Conservation (phyloP, 805 yeast species). For the Lipomyces lipofer region DNA sequence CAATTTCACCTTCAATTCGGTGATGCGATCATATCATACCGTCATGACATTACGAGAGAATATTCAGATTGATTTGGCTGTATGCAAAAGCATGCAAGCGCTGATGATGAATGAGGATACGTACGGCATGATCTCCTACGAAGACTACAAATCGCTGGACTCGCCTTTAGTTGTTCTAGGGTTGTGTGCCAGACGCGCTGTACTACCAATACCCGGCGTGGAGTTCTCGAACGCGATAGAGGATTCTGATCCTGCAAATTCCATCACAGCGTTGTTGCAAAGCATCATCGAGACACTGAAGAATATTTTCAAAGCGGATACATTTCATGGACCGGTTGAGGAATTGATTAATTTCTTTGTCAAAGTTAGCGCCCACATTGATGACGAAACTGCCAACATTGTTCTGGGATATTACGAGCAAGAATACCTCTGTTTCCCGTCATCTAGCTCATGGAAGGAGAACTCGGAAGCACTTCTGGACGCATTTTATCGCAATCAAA, state of each 20-base stretch:
- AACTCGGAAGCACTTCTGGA: slow-evolving; percentile 49
- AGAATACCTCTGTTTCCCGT: slow-evolving; percentile 55
- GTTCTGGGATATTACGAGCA: slow-evolving; percentile 52
- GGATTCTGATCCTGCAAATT: slow-evolving; percentile 24
- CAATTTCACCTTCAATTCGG: slow-evolving; percentile 37
- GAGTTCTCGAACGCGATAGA: neutral
- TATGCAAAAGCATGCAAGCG: slow-evolving; percentile 45
- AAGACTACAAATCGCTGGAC: slow-evolving; percentile 37
- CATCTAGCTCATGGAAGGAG: slow-evolving; percentile 53
- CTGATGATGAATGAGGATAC: slow-evolving; percentile 42
- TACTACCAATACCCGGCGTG: neutral
- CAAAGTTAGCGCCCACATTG: slow-evolving; percentile 42
- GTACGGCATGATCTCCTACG: slow-evolving; percentile 34
- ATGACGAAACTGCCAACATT: slow-evolving; percentile 44
- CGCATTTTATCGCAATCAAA: slow-evolving; percentile 45
- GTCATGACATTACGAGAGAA: slow-evolving; percentile 42
- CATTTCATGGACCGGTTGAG: slow-evolving; percentile 47
- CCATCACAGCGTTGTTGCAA: slow-evolving; percentile 22
- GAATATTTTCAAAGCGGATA: slow-evolving; percentile 40
- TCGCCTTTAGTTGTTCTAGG: slow-evolving; percentile 48
- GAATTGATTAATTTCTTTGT: slow-evolving; percentile 47
- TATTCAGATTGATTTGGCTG: slow-evolving; percentile 45
- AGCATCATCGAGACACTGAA: slow-evolving; percentile 39
- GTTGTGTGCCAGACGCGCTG: neutral
- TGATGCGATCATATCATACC: slow-evolving; percentile 42